A percentile compares a stretch with the other conserved stretches of the same genome.
phyloP scores from a whole-genome alignment of 1,139 yeast genomes.

The Sugiyamaella castrensis region DNA sequence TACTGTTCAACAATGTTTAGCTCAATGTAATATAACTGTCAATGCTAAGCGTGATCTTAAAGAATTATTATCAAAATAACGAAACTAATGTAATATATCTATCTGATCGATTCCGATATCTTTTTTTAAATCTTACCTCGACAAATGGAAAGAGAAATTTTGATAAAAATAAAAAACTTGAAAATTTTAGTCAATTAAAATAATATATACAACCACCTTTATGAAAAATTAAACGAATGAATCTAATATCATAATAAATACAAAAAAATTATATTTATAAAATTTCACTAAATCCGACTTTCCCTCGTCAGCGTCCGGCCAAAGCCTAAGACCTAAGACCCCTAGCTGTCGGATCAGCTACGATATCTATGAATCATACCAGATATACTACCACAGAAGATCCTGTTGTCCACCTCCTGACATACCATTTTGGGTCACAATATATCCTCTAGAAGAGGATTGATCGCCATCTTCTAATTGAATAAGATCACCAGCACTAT shows the following conservation, averaged over 20 bases:
- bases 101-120: not conserved
- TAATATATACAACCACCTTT: not conserved
- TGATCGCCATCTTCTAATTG: conserved; percentile 20
- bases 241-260: not conserved
- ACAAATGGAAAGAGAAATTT: no score
- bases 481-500: conserved; percentile 17
- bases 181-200: not conserved
- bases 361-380: no score
- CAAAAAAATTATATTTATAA: not conserved
- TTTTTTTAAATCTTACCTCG: no score
- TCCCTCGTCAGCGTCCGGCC: no score
- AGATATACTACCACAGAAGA: conserved; percentile 22
- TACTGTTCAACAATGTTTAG: conserved; percentile 18
- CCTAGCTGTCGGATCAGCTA: no score
- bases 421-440: conserved; percentile 27
- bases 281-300: no score
- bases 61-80: conserved; percentile 3
- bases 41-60: conserved; percentile 13
- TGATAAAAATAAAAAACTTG: no score
- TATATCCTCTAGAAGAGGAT: conserved; percentile 10
- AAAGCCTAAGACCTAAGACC: no score
- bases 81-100: not conserved
- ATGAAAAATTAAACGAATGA: not conserved
- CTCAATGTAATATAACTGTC: conserved; percentile 14
- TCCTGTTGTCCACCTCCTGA: conserved; percentile 23